A percentile compares a stretch with the other conserved stretches of the same genome.
Conservation (phyloP, 805 yeast species). For the Saccharomycopsis synnaedendra region DNA sequence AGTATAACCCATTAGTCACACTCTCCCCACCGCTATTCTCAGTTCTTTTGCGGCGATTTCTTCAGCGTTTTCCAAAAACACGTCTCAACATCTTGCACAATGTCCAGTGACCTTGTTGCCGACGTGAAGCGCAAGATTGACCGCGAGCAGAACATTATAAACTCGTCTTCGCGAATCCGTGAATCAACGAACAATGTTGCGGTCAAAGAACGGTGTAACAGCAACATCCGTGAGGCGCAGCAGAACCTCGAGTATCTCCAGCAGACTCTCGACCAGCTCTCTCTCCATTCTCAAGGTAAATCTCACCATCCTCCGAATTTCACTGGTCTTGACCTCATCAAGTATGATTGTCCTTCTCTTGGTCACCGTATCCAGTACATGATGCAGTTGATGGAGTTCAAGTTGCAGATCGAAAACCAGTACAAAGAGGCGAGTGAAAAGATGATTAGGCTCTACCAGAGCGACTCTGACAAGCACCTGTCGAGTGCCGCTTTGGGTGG, state of each 20-base stretch:
- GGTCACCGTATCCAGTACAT: slow-evolving; percentile 92
- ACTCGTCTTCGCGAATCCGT: slow-evolving; percentile 75
- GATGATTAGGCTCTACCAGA: slow-evolving; percentile 70
- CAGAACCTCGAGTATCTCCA: slow-evolving; percentile 83
- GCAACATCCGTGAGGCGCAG: slow-evolving; percentile 83
- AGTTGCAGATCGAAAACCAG: slow-evolving; percentile 87
- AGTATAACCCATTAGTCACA: too few relatives aligned
- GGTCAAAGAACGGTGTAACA: slow-evolving; percentile 85
- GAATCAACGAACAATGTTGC: slow-evolving; percentile 66
- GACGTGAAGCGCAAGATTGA: slow-evolving; percentile 82
- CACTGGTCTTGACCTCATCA: slow-evolving; percentile 69
- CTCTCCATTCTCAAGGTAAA: neutral
- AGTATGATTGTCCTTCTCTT: slow-evolving; percentile 87
- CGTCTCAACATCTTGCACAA: too few relatives aligned
- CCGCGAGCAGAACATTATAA: slow-evolving; percentile 77
- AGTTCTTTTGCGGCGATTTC: neutral
- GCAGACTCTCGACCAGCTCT: slow-evolving; percentile 57
- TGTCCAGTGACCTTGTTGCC: slow-evolving; percentile 25
- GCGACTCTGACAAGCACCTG: slow-evolving; percentile 83
- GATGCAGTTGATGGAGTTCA: slow-evolving; percentile 91
- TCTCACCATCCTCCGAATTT: slow-evolving; percentile 14
- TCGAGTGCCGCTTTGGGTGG: slow-evolving; percentile 87
- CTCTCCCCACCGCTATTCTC: neutral
- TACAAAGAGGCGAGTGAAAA: slow-evolving; percentile 89
- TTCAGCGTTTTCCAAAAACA: too few relatives aligned